phyloP scores from a whole-genome alignment of 2,329 filamentous ascomycete genomes.

The Xylaria sp. region DNA sequence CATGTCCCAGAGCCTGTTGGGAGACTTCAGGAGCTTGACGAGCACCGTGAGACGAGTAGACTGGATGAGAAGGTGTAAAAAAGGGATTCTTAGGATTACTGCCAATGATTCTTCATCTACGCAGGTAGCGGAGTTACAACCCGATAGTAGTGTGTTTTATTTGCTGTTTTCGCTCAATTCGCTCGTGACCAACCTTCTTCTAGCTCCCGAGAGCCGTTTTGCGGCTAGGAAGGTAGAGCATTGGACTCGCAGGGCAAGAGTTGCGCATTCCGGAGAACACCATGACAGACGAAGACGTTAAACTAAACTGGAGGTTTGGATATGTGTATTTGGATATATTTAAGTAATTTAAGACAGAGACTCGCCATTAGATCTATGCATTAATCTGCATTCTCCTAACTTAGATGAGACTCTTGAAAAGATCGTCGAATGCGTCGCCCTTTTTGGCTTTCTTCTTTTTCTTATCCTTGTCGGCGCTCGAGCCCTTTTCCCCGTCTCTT shows the following conservation, averaged over 20 bases:
- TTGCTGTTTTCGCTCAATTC: background rate
- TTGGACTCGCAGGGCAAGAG: background rate
- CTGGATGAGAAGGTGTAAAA: slow-evolving; percentile 1
- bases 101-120: slow-evolving; percentile 2
- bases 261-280: too few species aligned
- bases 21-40: background rate
- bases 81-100: slow-evolving; percentile 10
- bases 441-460: slow-evolving; percentile 63
- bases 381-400: too few species aligned
- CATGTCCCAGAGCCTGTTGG: background rate
- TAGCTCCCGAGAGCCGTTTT: too few species aligned
- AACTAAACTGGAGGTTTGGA: too few species aligned
- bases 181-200: too few species aligned
- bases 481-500: slow-evolving; percentile 5
- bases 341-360: too few species aligned
- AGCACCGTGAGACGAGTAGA: background rate
- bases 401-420: slow-evolving; percentile 68
- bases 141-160: slow-evolving; percentile 22
- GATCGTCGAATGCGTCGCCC: slow-evolving; percentile 72
- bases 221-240: too few species aligned
- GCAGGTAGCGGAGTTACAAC: slow-evolving; percentile 2
- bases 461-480: slow-evolving; percentile 42
- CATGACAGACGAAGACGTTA: too few species aligned
- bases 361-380: too few species aligned
- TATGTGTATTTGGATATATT: background rate